Percentiles rank a stretch among this genome's conserved stretches.
These are phyloP conservation scores for Tetrapisispora arboricola DNA, from an alignment of 805 yeast species.

Conservation along the genomic window DNA sequence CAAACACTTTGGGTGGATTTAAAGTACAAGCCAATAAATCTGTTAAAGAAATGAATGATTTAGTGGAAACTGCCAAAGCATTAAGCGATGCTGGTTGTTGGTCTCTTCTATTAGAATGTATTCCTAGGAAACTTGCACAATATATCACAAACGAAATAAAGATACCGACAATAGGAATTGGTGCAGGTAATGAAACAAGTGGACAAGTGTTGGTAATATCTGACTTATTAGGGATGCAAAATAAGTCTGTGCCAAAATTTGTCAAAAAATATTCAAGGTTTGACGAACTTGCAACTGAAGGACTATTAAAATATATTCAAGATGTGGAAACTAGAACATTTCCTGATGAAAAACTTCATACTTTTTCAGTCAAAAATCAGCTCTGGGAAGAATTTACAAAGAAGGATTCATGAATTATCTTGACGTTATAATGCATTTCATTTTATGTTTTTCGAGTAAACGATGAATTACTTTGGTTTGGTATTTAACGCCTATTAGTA, in stretches of 20 bases:
- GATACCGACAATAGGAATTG: constrained; percentile 90
- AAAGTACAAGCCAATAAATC: constrained; percentile 69
- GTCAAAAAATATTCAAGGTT: constrained; percentile 59
- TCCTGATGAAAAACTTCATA: constrained; percentile 53
- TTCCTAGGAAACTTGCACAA: constrained; percentile 64
- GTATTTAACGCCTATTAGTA: too few species aligned
- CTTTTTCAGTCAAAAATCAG: constrained; percentile 59
- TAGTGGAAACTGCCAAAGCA: constrained; percentile 57
- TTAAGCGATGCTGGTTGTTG: constrained; percentile 72
- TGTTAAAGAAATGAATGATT: constrained; percentile 39
- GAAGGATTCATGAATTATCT: too few species aligned
- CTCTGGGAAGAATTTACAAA: constrained; percentile 31
- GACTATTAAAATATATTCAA: constrained; percentile 41
- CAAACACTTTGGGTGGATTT: constrained; percentile 73
- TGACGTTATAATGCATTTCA: background rate
- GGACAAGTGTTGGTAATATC: constrained; percentile 89
- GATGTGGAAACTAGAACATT: constrained; percentile 51
- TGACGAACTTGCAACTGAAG: constrained; percentile 37
- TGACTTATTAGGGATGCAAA: constrained; percentile 70
- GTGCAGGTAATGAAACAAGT: constrained; percentile 76
- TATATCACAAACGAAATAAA: constrained; percentile 47
- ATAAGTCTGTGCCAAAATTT: constrained; percentile 53
- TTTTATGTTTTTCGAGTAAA: background rate
- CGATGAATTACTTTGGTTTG: too few species aligned
- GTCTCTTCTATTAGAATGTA: constrained; percentile 69